These are phyloP conservation scores for Leccinum fallax DNA, from an alignment of 1,284 basidiomycete genomes.

Conservation along the genomic window DNA sequence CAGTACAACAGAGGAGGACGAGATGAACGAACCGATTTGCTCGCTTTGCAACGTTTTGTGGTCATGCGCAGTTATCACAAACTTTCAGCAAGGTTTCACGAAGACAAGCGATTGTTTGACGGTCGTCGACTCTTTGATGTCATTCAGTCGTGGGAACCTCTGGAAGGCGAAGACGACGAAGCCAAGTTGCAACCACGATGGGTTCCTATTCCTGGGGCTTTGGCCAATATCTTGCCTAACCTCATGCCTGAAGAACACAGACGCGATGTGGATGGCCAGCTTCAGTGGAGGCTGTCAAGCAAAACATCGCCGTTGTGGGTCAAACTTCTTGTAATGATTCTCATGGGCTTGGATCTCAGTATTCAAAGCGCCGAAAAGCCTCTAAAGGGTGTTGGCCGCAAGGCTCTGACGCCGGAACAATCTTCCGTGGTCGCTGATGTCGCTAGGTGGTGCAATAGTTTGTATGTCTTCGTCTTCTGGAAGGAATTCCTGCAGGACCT, in stretches of 20 bases:
- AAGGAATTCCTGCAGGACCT: background rate
- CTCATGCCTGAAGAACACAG: background rate
- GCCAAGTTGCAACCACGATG: background rate
- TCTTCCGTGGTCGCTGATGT: background rate
- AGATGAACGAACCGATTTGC: background rate
- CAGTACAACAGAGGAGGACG: background rate
- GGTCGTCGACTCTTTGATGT: background rate
- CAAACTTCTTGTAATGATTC: background rate
- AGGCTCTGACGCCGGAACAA: background rate
- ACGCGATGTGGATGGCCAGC: background rate
- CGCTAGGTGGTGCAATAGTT: background rate
- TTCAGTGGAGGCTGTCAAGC: background rate
- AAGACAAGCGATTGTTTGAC: background rate
- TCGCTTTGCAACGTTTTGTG: background rate
- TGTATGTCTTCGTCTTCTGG: background rate
- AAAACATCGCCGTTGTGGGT: background rate
- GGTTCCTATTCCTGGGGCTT: background rate
- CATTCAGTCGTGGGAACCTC: background rate
- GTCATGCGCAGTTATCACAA: background rate
- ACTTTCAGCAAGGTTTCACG: background rate
- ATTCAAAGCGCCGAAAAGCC: background rate
- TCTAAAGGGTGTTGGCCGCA: too few relatives aligned
- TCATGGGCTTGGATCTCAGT: background rate
- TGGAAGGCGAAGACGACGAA: background rate
- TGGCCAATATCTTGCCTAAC: background rate